Base-by-base conservation (phyloP, 2,329 filamentous ascomycete genomes). In the Simplicillium sp. region DNA sequence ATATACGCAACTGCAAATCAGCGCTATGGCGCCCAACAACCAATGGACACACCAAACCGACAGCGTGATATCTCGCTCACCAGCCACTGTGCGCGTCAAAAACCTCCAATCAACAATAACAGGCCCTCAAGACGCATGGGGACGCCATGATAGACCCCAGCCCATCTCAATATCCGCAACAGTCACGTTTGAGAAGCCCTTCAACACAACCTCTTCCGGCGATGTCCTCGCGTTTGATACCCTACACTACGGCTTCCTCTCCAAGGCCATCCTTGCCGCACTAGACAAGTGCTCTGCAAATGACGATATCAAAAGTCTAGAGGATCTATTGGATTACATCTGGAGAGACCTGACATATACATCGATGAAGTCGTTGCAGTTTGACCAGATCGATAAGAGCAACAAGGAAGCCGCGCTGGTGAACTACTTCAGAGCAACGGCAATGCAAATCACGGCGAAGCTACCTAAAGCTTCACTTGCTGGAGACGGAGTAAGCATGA, bases 171-270 rank as follows among this genome's bases (percentile, higher is more conserved):
- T 87, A 8, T 80, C 78, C 4, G 71, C 77, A 29, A 68, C 71
- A 15, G 67, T 87, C 3, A 70, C 67, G 3, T 69, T 87, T 44
- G 57, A 60, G 12, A 54, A 62, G 7, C 58, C 70, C 0, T 87
- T 87, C 53, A 64, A 62, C 37, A 66, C 70, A 0, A 75, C 81
- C 1, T 77, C 79, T 0, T 52, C 66, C 2, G 58, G 59, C 4
- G 84, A 89, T 60, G 62, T 63, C 8, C 71, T 89, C 29, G 72
- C 77, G 36, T 59, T 61, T n/a, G 83, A 83, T 54, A 88, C 84
- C 2, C 76, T 87, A 17, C 82, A 89, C 62, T 89, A 89, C 53
- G 84, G 84, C 2, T 69, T 65, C 9, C 67, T 88, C 12, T 80
- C 77, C 62, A 87, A 87, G 61, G 67, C 68, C 0, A 67, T 88